phyloP scores from a whole-genome alignment of 2,329 filamentous ascomycete species.

The Hypoxylon sp. region DNA sequence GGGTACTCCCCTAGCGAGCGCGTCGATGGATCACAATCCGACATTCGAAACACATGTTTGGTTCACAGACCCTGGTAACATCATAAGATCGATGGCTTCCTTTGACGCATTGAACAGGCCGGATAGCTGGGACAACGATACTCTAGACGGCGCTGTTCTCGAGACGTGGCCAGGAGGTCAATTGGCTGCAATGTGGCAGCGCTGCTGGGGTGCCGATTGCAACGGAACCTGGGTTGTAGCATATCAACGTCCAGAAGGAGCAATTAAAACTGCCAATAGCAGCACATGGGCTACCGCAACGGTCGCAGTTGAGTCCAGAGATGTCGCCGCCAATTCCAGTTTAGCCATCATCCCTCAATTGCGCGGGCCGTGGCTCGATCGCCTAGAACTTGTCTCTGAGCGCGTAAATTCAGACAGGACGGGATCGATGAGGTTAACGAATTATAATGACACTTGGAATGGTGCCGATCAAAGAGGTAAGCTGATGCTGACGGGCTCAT shows the following conservation, averaged over 20 bases:
- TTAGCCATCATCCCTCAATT: slow-evolving; percentile 47
- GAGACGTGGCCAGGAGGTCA: slow-evolving; percentile 46
- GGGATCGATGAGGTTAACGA: slow-evolving; percentile 40
- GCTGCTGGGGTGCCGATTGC: slow-evolving; percentile 34
- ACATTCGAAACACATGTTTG: slow-evolving; percentile 44
- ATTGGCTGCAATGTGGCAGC: slow-evolving; percentile 48
- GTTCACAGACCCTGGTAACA: slow-evolving; percentile 43
- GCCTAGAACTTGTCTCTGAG: slow-evolving; percentile 44
- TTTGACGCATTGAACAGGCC: slow-evolving; percentile 41
- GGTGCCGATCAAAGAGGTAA: slow-evolving; percentile 37
- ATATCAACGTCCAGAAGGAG: slow-evolving; percentile 48
- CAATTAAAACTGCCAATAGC: slow-evolving; percentile 48
- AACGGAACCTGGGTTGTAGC: slow-evolving; percentile 46
- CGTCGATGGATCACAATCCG: slow-evolving; percentile 40
- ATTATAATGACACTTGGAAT: slow-evolving; percentile 44
- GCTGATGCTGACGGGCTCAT: slow-evolving; percentile 8
- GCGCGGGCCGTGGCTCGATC: slow-evolving; percentile 34
- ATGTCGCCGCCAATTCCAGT: slow-evolving; percentile 46
- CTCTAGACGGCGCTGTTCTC: slow-evolving; percentile 35
- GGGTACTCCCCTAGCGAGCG: slow-evolving; percentile 48
- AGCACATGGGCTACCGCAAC: slow-evolving; percentile 42
- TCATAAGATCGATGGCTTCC: slow-evolving; percentile 43
- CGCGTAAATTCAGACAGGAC: slow-evolving; percentile 26
- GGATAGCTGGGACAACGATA: slow-evolving; percentile 45
- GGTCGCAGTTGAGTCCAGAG: slow-evolving; percentile 37